These are phyloP conservation scores for Tuber umbilicatum DNA, from an alignment of 495 filamentous ascomycete species.

Conservation along the genomic window DNA sequence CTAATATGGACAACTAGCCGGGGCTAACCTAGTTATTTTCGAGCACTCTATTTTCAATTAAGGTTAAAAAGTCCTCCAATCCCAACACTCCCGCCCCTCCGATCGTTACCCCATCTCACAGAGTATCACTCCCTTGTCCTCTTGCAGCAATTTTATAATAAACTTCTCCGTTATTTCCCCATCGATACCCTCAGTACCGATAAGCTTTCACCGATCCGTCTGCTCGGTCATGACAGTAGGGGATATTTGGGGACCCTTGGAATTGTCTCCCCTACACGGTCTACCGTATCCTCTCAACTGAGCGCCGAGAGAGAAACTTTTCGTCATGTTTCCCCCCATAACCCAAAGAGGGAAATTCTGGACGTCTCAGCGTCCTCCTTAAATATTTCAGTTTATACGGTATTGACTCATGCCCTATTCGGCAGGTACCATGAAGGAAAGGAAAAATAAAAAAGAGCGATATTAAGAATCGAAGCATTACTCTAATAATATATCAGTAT, in stretches of 20 bases:
- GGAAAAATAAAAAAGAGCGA: no score
- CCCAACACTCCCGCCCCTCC: neutral
- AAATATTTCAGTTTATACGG: no score
- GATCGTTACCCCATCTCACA: neutral
- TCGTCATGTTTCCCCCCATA: no score
- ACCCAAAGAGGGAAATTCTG: no score
- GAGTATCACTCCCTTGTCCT: neutral
- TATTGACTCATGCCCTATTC: no score
- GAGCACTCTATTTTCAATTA: neutral
- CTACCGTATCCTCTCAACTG: no score
- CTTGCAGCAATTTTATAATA: neutral
- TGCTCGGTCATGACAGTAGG: neutral
- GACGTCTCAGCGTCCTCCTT: no score
- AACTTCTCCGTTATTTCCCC: neutral
- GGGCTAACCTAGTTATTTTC: neutral
- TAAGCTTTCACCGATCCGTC: neutral
- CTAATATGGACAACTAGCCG: neutral
- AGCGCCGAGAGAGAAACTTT: no score
- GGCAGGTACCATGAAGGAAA: no score
- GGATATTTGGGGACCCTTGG: neutral
- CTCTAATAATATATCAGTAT: no score
- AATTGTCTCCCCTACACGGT: no score
- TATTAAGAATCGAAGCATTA: no score
- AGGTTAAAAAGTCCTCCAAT: neutral
- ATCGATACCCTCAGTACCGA: neutral